Evolutionary conservation across 176 grass and related monocot species (phyloP), one percentile per base, ranked within the genome.

Genomic region (Oryza glumipatula): DNA sequence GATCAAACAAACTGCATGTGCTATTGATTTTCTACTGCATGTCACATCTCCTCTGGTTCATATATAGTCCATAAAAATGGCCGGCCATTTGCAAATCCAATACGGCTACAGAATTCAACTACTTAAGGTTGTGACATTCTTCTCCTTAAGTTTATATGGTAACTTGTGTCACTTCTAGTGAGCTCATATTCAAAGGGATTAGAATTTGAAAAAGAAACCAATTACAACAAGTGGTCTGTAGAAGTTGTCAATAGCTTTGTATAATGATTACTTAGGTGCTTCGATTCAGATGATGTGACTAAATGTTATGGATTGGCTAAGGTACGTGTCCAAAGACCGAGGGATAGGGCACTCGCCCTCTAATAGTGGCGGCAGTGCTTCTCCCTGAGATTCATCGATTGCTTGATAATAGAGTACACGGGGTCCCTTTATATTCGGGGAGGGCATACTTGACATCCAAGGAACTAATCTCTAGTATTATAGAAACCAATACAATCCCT

Each of bases 51-150:
- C 60, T 46, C 19, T 67, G 19, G 54, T 58, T 88, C 39, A 82
- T 61, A 60, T 41, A 51, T n/a, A 47, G 15, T 43, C 16, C 21
- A 76, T 13, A 21, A 70, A 80, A 80, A 65, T 81, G n/a, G 81
- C 75, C n/a, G 22, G 39, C 3, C 4, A 49, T 70, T 14, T 6
- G 17, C 32, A 78, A 23, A 78, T 30, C 30, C 2, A 65, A 44
- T 23, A 43, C 22, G 6, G 16, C 60, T 66, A 83, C 32, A 52
- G 4, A 63, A 80, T 44, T 74, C 11, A 67, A 19, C 61, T 26
- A 32, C 22, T 32, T 38, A 78, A 72, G 30, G 8, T 17, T 78
- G 38, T 78, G 38, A n/a, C 11, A 78, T 64, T 72, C 24, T 56
- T 66, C 67, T 35, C 41, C 39, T 45, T 22, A 63, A 79, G 5